A percentile compares a stretch with the other conserved stretches of the same genome.
These are phyloP conservation scores for Stemphylium beticola DNA, from an alignment of 2,329 filamentous ascomycete genomes.

Conservation along the genomic window DNA sequence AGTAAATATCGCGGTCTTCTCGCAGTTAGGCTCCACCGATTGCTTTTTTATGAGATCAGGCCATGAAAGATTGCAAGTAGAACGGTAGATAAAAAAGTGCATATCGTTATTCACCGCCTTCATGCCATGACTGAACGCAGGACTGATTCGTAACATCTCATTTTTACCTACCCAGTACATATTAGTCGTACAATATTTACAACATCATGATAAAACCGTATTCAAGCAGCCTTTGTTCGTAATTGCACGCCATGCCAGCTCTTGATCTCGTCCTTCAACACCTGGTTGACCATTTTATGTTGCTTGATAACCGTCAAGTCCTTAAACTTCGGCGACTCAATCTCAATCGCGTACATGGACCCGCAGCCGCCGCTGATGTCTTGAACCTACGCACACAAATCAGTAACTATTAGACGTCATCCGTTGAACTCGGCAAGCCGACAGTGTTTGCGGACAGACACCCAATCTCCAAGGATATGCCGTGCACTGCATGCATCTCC, in stretches of 20 bases:
- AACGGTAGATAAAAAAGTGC: no score
- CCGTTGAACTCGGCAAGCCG: neutral
- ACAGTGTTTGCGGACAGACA: neutral
- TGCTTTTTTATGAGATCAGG: no score
- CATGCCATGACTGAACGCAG: no score
- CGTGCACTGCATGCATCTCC: neutral
- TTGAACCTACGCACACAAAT: constrained; percentile 62
- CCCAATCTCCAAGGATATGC: neutral
- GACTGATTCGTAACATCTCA: no score
- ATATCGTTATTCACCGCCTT: no score
- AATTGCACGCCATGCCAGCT: constrained; percentile 84
- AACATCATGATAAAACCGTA: neutral
- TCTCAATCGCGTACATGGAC: constrained; percentile 85
- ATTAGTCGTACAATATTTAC: constrained; percentile 17
- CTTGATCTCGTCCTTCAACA: constrained; percentile 77
- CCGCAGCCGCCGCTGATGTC: constrained; percentile 86
- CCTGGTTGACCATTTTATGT: constrained; percentile 78
- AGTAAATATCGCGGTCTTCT: no score
- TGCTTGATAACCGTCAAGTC: constrained; percentile 78
- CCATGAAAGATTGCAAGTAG: no score
- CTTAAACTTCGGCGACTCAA: constrained; percentile 73
- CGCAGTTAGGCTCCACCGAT: no score
- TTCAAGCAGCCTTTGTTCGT: constrained; percentile 64
- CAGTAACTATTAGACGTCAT: constrained; percentile 10
- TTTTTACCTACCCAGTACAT: neutral